phyloP scores from a whole-genome alignment of 495 filamentous ascomycete genomes.

The Aspergillus ostianus region DNA sequence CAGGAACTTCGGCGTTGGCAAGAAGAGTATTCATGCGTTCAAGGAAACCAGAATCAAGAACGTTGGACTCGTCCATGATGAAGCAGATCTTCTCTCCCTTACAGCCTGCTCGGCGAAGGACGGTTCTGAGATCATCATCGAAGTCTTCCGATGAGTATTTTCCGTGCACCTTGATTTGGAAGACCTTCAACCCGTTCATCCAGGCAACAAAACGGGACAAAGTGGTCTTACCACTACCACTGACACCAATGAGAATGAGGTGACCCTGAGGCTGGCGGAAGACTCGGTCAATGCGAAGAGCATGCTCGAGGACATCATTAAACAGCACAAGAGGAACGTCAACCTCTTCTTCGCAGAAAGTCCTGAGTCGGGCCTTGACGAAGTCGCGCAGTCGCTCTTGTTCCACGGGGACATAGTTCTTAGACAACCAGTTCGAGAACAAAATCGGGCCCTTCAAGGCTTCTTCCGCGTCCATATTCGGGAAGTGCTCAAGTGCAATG shows the following conservation, averaged over 20 bases:
- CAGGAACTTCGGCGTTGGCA: slow-evolving; percentile 96
- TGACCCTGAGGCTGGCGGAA: slow-evolving; percentile 98
- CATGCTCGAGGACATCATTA: slow-evolving; percentile 97
- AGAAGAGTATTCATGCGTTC: slow-evolving; percentile 99
- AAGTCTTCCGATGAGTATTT: slow-evolving; percentile 99
- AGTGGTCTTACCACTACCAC: slow-evolving; percentile 97
- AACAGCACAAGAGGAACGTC: slow-evolving; percentile 97
- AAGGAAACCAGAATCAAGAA: slow-evolving; percentile 96
- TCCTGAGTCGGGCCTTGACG: slow-evolving; percentile 93
- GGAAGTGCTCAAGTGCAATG: slow-evolving; percentile 89
- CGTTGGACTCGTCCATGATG: slow-evolving; percentile 99
- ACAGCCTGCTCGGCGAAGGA: slow-evolving; percentile 90
- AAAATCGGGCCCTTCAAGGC: slow-evolving; percentile 92
- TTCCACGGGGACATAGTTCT: slow-evolving; percentile 95
- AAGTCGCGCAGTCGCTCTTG: slow-evolving; percentile 92
- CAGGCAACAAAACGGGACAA: slow-evolving; percentile 96
- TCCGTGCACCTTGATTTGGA: slow-evolving; percentile 99
- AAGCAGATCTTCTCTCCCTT: slow-evolving; percentile 99
- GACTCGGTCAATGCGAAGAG: slow-evolving; percentile 95
- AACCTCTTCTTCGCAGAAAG: slow-evolving; percentile 99
- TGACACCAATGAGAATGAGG: slow-evolving; percentile 96
- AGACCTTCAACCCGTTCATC: slow-evolving; percentile 99
- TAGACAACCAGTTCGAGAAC: slow-evolving; percentile 99
- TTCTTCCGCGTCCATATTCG: slow-evolving; percentile 80
- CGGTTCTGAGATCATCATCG: slow-evolving; percentile 92